phyloP scores from a whole-genome alignment of 768 basidiomycete species.

The Sarcomyxa edulis region DNA sequence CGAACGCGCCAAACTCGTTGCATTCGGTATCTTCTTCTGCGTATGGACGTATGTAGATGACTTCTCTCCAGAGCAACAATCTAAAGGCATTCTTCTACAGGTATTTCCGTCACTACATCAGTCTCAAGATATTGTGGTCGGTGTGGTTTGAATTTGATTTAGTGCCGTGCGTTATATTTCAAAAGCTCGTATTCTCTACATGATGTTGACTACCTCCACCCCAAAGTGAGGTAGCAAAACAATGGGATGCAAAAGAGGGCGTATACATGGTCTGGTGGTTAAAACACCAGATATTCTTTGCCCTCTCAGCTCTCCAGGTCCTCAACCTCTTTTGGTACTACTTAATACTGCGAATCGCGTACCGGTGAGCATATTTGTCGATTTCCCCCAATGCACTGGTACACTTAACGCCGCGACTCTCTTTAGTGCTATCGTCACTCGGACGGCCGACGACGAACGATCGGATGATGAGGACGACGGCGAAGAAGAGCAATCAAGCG shows the following conservation, averaged over 20 bases:
- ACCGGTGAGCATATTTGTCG: slow-evolving; percentile 53
- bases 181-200: no score
- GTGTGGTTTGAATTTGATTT: slow-evolving; percentile 76
- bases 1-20: slow-evolving; percentile 52
- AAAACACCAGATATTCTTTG: slow-evolving; percentile 73
- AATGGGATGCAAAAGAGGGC: slow-evolving; percentile 59
- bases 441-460: slow-evolving; percentile 58
- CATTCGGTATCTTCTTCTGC: slow-evolving; percentile 61
- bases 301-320: slow-evolving; percentile 69
- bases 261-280: slow-evolving; percentile 75
- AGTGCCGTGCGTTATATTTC: slow-evolving; percentile 59
- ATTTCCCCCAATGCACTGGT: neutral
- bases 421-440: slow-evolving; percentile 46
- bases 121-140: slow-evolving; percentile 81
- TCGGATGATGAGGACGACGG: slow-evolving; percentile 74
- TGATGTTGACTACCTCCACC: no score
- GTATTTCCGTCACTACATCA: slow-evolving; percentile 92
- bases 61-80: no score
- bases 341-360: slow-evolving; percentile 73
- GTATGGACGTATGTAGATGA: slow-evolving; percentile 85
- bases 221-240: slow-evolving; percentile 51
- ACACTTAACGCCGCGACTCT: slow-evolving; percentile 9
- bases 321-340: slow-evolving; percentile 95
- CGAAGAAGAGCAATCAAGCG: slow-evolving; percentile 27
- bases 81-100: no score